These are phyloP conservation scores for Oryza punctata DNA, from an alignment of 176 grass and related monocot species.

Conservation along the genomic window DNA sequence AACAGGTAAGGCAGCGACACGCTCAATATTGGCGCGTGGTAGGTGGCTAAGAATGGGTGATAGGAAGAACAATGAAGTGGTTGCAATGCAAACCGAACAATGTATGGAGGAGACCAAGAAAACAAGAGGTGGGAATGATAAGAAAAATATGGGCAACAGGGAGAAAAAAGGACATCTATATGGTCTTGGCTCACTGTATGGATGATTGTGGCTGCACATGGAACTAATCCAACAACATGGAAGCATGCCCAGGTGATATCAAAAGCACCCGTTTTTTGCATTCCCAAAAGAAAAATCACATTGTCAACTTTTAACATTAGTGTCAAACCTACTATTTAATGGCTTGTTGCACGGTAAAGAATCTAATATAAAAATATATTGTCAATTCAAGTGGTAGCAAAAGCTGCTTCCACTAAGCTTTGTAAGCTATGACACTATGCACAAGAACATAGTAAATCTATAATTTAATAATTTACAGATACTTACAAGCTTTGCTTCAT, in stretches of 20 bases:
- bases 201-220: not conserved
- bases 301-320: not conserved
- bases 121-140: not conserved
- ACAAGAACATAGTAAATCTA: not conserved
- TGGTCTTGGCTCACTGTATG: not conserved
- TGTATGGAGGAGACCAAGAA: not conserved
- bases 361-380: not conserved
- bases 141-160: not conserved
- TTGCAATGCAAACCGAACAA: not conserved
- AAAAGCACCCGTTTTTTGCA: not conserved
- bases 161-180: not conserved
- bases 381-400: constrained; percentile 1
- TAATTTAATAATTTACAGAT: not conserved
- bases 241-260: not conserved
- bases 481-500: constrained; percentile 82
- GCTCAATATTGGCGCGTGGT: not conserved
- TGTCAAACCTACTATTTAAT: not conserved
- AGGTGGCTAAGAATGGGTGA: not conserved
- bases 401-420: not conserved
- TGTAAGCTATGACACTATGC: not conserved
- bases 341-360: not conserved
- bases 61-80: not conserved
- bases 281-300: constrained; percentile 15
- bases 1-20: not conserved
- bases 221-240: not conserved